Evolutionary conservation across 2,329 filamentous ascomycete species (phyloP), one percentile per base, ranked within the genome.

Genomic region (Xylaria sp.): DNA sequence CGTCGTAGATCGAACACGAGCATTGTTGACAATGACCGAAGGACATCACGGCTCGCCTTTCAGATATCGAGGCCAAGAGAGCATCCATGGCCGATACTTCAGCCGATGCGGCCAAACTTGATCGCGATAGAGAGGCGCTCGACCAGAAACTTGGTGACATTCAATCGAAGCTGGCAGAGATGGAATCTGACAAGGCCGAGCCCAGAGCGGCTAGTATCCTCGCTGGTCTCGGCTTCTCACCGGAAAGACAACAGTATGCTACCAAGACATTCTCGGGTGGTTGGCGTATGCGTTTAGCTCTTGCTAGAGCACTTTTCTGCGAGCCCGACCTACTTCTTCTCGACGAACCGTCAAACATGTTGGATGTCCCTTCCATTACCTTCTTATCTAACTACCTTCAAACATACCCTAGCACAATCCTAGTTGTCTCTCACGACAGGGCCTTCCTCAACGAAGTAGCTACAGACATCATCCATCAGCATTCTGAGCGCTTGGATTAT

Each of bases 341-440:
- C 71, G 95, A 99, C 82, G 95, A 99, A 88, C 95, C 95, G 80
- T 98, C 94, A 59, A 98, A 98, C 88, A 98, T 98, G 94, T 93
- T 99, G 92, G 95, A 98, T 80, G 95, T 99, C 61, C 95, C 95
- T n/a, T 98, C 95, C 23, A 98, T 99, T 75, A 96, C 95, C 60
- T 99, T 98, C 87, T 86, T 99, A 76, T 91, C 94, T 50, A 94
- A 94, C 74, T 99, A 99, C 75, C 89, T 99, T 8, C 94, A 97
- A 77, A 84, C 83, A 51, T 99, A 99, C 75, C 94, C 94, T 40
- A 97, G 92, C 78, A 98, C 95, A 1, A 89, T 99, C 28, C 84
- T 99, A 14, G 94, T 99, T 57, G 95, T 99, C 68, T 97, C 92
- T 78, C 95, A 99, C 91, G 95, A 99, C 87, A 89, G 95, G 84